Evolutionary conservation across 345 rosid species (phyloP).

Genomic region (Leavenworthia alabamica): DNA sequence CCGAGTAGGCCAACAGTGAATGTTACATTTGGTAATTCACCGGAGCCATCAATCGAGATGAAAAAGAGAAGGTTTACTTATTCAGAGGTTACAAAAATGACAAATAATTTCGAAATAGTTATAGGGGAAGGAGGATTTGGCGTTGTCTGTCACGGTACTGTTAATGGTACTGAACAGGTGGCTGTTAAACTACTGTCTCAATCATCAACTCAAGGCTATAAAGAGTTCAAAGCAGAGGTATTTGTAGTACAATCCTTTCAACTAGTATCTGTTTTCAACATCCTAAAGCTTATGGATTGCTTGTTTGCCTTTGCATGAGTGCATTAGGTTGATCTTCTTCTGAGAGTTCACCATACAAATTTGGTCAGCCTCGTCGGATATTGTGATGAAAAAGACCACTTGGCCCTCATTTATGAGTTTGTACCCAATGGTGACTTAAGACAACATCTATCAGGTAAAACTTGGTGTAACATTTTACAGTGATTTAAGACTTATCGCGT

Average conservation of each 20-base stretch:
- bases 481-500: not conserved
- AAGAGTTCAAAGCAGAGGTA: slow-evolving; percentile 49
- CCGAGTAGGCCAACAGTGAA: not conserved
- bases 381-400: slow-evolving; percentile 34
- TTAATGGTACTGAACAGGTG: slow-evolving; percentile 36
- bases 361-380: slow-evolving; percentile 43
- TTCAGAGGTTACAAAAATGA: slow-evolving; percentile 29
- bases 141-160: slow-evolving; percentile 35
- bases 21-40: not conserved
- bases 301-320: not conserved
- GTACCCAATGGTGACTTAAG: slow-evolving; percentile 41
- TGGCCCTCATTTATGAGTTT: slow-evolving; percentile 43
- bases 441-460: slow-evolving; percentile 36
- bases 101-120: slow-evolving; percentile 31
- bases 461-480: not conserved
- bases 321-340: slow-evolving; percentile 38
- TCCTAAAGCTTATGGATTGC: not conserved
- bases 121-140: slow-evolving; percentile 54
- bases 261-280: not conserved
- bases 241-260: not conserved
- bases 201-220: slow-evolving; percentile 37
- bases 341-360: slow-evolving; percentile 47
- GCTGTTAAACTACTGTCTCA: slow-evolving; percentile 47
- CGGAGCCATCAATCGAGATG: slow-evolving; percentile 26
- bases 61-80: slow-evolving; percentile 28